Percentiles rank a stretch among this genome's conserved stretches.
phyloP scores from a whole-genome alignment of 1,284 basidiomycete species.

The Austropuccinia psidii region DNA sequence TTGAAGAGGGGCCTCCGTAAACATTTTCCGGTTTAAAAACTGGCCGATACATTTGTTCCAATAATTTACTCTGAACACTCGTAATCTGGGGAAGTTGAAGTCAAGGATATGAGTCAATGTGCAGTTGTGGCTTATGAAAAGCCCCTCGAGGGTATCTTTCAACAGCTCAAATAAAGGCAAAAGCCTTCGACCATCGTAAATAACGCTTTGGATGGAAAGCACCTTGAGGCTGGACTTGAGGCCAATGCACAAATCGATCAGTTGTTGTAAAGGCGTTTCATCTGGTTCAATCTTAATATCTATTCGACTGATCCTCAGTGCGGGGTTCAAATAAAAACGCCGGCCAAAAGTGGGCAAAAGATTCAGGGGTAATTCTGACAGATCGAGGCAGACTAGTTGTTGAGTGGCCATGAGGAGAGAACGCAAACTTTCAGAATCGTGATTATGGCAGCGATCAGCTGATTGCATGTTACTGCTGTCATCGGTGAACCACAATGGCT shows the following conservation, averaged over 20 bases:
- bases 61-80: constrained; percentile 22
- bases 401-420: neutral
- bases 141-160: constrained; percentile 11
- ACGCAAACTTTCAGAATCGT: neutral
- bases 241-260: constrained; percentile 4
- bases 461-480: neutral
- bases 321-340: neutral
- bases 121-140: constrained; percentile 26
- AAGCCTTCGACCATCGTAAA: constrained; percentile 6
- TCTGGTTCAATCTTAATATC: constrained; percentile 4
- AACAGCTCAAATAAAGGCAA: constrained; percentile 17
- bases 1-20: neutral
- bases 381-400: constrained; percentile 2
- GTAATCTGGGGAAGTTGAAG: constrained; percentile 4
- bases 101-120: constrained; percentile 6
- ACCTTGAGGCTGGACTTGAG: constrained; percentile 18
- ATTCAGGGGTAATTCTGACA: neutral
- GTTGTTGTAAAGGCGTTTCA: neutral
- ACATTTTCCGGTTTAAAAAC: constrained; percentile 2
- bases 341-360: neutral
- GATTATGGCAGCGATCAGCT: neutral
- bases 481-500: neutral
- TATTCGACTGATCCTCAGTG: constrained; percentile 2
- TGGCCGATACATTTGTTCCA: constrained; percentile 23
- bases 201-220: constrained; percentile 20